phyloP scores from a whole-genome alignment of 2,329 filamentous ascomycete genomes.

The Trichophaea hybrida region DNA sequence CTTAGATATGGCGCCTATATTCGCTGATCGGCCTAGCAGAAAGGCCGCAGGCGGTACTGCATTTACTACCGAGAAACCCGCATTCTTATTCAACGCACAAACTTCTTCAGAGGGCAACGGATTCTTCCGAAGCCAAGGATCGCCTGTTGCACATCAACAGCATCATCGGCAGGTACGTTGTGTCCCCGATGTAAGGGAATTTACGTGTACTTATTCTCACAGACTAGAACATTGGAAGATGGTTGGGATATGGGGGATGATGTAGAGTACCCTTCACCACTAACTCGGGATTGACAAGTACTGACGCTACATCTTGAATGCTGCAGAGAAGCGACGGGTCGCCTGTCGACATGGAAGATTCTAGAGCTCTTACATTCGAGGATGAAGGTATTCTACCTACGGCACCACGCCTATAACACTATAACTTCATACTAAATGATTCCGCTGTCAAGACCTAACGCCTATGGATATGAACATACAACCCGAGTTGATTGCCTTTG shows the following conservation, averaged over 20 bases:
- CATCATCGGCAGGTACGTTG: background rate
- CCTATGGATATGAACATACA: background rate
- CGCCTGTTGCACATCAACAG: background rate
- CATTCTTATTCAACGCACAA: constrained; percentile 5
- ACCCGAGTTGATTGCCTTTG: constrained; percentile 21
- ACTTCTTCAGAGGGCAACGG: background rate
- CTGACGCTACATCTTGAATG: background rate
- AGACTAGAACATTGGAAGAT: background rate
- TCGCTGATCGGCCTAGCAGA: background rate
- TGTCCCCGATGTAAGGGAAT: background rate
- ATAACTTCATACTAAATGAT: background rate
- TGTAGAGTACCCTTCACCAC: background rate
- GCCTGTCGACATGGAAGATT: constrained; percentile 15
- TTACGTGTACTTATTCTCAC: background rate
- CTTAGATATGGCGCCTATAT: background rate
- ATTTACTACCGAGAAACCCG: background rate
- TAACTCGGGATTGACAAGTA: background rate
- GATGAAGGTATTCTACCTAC: background rate
- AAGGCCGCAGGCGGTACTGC: background rate
- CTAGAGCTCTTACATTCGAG: background rate
- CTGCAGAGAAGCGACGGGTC: constrained; percentile 21
- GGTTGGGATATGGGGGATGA: constrained; percentile 9
- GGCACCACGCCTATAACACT: background rate
- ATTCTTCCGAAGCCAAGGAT: constrained; percentile 1
- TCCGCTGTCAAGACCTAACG: background rate